Percentiles rank a stretch among this genome's conserved stretches.
These are phyloP conservation scores for Sphaerulina musiva DNA, from an alignment of 2,329 filamentous ascomycete genomes.

Conservation along the genomic window DNA sequence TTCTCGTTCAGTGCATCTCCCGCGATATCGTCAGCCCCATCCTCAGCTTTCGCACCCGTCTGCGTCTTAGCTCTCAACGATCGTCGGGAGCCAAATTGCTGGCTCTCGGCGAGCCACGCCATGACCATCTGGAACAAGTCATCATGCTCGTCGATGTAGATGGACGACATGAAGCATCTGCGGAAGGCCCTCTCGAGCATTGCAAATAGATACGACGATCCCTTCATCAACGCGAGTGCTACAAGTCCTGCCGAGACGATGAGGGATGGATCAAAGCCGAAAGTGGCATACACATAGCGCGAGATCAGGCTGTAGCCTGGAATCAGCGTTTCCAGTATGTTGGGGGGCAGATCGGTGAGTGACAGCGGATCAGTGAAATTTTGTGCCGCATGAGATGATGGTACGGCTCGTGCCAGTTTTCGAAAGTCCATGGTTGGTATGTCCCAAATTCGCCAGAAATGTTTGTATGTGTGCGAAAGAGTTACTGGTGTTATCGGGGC, in stretches of 20 bases:
- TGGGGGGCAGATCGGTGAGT: conserved; percentile 38
- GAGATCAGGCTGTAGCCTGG: conserved; percentile 47
- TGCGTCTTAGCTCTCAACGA: conserved; percentile 39
- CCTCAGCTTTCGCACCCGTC: conserved; percentile 32
- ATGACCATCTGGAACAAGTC: conserved; percentile 40
- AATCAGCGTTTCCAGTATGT: conserved; percentile 46
- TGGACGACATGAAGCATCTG: conserved; percentile 38
- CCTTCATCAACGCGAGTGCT: conserved; percentile 38
- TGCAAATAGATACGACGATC: conserved; percentile 34
- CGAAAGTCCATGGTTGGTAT: conserved; percentile 27
- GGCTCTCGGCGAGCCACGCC: conserved; percentile 40
- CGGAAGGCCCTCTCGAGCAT: conserved; percentile 31
- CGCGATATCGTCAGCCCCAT: conserved; percentile 32
- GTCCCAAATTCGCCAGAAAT: too few species aligned
- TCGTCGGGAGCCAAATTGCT: conserved; percentile 33
- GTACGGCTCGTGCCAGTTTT: conserved; percentile 21
- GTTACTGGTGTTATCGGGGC: not conserved
- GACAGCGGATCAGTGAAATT: conserved; percentile 17
- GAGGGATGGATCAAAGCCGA: conserved; percentile 46
- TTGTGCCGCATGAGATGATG: not conserved
- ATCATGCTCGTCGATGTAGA: conserved; percentile 43
- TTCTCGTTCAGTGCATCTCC: conserved; percentile 35
- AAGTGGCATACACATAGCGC: conserved; percentile 36
- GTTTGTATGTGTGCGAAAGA: not conserved
- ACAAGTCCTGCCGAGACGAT: conserved; percentile 41